These are phyloP conservation scores for Tuber calosporum DNA, from an alignment of 495 filamentous ascomycete genomes.

Conservation along the genomic window DNA sequence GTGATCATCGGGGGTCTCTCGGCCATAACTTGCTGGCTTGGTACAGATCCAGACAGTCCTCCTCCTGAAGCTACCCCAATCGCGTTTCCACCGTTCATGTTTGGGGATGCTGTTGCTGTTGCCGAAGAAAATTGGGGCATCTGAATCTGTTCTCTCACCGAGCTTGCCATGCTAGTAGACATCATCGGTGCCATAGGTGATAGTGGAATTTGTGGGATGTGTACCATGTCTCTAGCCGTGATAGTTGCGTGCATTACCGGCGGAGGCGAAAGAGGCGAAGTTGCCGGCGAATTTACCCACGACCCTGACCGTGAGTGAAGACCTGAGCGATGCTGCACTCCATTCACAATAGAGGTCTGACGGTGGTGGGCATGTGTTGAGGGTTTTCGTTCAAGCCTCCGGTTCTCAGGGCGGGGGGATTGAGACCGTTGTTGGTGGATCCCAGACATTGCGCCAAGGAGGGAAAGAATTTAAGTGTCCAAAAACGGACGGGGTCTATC, in stretches of 20 bases:
- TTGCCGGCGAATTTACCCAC: slow-evolving; percentile 54
- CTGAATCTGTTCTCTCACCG: slow-evolving; percentile 37
- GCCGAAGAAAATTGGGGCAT: slow-evolving; percentile 38
- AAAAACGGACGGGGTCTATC: not conserved
- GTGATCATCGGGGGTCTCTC: slow-evolving; percentile 27
- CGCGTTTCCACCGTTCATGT: slow-evolving; percentile 13
- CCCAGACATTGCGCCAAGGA: slow-evolving; percentile 44
- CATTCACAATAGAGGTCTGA: slow-evolving; percentile 91
- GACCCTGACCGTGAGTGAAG: slow-evolving; percentile 69
- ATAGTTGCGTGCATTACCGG: slow-evolving; percentile 35
- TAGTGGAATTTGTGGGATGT: slow-evolving; percentile 40
- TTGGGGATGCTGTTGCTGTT: slow-evolving; percentile 17
- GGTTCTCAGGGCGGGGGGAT: slow-evolving; percentile 54
- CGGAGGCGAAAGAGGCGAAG: slow-evolving; percentile 38
- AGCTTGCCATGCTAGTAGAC: slow-evolving; percentile 15
- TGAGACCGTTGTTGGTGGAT: slow-evolving; percentile 50
- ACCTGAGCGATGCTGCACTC: slow-evolving; percentile 62
- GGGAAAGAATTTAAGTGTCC: not conserved
- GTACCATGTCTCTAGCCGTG: slow-evolving; percentile 34
- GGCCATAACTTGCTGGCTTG: slow-evolving; percentile 13
- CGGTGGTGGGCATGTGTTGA: slow-evolving; percentile 83
- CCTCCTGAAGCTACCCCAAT: slow-evolving; percentile 16
- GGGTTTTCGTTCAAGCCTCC: slow-evolving; percentile 59
- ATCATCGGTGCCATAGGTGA: slow-evolving; percentile 39
- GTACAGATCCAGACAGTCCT: slow-evolving; percentile 17